phyloP scores from a whole-genome alignment of 768 basidiomycete genomes.

The Boletus reticulatus region DNA sequence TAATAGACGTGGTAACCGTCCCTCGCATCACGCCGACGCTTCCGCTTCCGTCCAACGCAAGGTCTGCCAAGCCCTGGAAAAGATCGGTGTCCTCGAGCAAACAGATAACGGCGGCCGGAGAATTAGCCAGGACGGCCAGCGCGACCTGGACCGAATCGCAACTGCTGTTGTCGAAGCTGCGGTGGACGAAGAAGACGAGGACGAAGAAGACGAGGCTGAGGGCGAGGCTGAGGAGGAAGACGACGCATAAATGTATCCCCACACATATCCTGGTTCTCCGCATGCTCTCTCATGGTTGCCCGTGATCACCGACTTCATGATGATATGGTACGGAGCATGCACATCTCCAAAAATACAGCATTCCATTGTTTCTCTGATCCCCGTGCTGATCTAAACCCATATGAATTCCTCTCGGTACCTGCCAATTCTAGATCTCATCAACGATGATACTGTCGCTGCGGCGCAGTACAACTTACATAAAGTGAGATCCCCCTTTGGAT shows the following conservation, averaged over 20 bases:
- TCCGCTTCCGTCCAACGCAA: slow-evolving; percentile 91
- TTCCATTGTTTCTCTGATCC: slow-evolving; percentile 11
- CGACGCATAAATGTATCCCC: slow-evolving; percentile 26
- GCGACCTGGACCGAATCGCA: slow-evolving; percentile 92
- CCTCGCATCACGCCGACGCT: slow-evolving; percentile 87
- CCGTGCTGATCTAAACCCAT: not conserved
- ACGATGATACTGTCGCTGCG: too few species aligned
- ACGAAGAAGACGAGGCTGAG: slow-evolving; percentile 62
- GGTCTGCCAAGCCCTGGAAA: slow-evolving; percentile 95
- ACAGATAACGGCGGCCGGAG: slow-evolving; percentile 91
- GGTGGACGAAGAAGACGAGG: slow-evolving; percentile 69
- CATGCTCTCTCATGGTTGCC: slow-evolving; percentile 24
- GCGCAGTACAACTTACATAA: too few species aligned
- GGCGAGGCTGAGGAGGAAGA: slow-evolving; percentile 44
- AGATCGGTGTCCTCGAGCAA: slow-evolving; percentile 96
- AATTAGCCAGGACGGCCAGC: slow-evolving; percentile 95
- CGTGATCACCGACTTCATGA: slow-evolving; percentile 19
- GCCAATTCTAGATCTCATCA: not conserved
- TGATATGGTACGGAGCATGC: slow-evolving; percentile 44
- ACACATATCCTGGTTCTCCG: slow-evolving; percentile 16
- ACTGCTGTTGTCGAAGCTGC: slow-evolving; percentile 81
- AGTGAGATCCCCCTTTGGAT: too few species aligned
- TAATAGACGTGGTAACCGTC: slow-evolving; percentile 94
- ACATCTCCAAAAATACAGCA: slow-evolving; percentile 30
- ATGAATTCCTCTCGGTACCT: not conserved